A percentile compares a stretch with the other conserved stretches of the same genome.
phyloP scores from a whole-genome alignment of 225 moss, liverwort and hornwort species.

The Physcomitrium patens region DNA sequence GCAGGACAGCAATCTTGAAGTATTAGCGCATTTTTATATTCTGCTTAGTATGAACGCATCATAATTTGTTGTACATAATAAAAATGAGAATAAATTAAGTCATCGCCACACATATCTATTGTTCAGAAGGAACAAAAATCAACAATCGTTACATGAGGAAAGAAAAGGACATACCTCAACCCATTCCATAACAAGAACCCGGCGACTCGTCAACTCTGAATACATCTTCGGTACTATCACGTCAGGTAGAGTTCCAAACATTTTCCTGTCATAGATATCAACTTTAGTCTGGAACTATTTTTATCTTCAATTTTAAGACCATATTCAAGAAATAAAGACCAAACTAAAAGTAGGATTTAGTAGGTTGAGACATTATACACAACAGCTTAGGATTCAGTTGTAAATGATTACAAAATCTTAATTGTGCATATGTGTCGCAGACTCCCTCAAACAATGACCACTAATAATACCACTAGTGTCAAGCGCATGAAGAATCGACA shows the following conservation, averaged over 20 bases:
- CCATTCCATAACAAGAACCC: constrained; percentile 92
- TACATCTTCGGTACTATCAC: constrained; percentile 85
- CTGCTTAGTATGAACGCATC: not conserved
- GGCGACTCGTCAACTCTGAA: constrained; percentile 77
- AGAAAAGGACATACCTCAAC: constrained; percentile 62
- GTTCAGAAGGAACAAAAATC: not conserved
- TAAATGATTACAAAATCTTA: not conserved
- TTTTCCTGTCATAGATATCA: constrained; percentile 55
- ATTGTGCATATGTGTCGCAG: not conserved
- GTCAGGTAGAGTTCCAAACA: constrained; percentile 77
- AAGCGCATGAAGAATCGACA: not conserved
- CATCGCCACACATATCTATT: not conserved
- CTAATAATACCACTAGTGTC: not conserved
- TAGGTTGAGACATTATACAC: not conserved
- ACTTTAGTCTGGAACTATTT: not conserved
- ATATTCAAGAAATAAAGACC: not conserved
- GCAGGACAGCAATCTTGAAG: constrained; percentile 23
- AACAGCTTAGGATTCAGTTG: not conserved
- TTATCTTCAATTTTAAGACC: not conserved
- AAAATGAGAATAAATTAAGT: not conserved
- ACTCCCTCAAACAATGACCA: not conserved
- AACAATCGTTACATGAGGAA: not conserved
- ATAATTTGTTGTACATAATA: not conserved
- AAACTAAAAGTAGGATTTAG: not conserved
- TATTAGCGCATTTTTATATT: not conserved